Evolutionary conservation across 768 basidiomycete genomes (phyloP), one percentile per base, ranked within the genome.

Genomic region (Fomitopsis serialis): DNA sequence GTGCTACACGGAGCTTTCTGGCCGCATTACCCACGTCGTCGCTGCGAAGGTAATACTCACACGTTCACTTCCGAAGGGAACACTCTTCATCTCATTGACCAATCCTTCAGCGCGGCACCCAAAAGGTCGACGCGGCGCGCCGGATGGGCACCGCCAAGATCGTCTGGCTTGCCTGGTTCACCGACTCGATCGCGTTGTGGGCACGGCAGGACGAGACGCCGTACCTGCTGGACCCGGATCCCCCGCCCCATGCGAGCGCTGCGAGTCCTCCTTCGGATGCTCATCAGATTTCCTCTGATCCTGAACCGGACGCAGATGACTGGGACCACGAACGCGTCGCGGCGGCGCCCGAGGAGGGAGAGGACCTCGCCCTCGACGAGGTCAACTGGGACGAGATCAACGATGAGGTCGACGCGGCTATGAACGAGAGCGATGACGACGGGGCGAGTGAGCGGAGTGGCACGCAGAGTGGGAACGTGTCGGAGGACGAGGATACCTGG

Each of bases 131-230:
- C 64, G 74, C 78, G 50, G 93, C 94, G 0, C 80, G 87, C 40
- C 80, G 80, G 63, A 80, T 81, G n/a, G 83, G 85, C 6, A 81
- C 80, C 22, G 82, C 90, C 64, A 84, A 87, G 65, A 83, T 98
- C 55, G 92, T 98, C 19, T 90, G 89, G 83, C 69, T 89, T 8
- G 75, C 80, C 9, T 99, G 96, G 96, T 88, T 98, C 63, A 84
- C 81, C 29, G 89, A 95, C 66, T 92, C 87, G 11, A 73, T 95
- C 53, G 86, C 89, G n/a, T 73, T 85, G n/a, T 98, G 96, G 93
- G 72, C 72, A 50, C 81, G 82, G 52, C 86, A 89, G 63, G 84
- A 88, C 57, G 96, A 97, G 70, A 74, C 72, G 1, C 78, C 78
- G 2, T 96, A 93, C 71, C 72, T 90, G 40, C 74, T 89, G 49